phyloP scores from a whole-genome alignment of 2,329 filamentous ascomycete genomes.

The Fragosphaeria purpurea region DNA sequence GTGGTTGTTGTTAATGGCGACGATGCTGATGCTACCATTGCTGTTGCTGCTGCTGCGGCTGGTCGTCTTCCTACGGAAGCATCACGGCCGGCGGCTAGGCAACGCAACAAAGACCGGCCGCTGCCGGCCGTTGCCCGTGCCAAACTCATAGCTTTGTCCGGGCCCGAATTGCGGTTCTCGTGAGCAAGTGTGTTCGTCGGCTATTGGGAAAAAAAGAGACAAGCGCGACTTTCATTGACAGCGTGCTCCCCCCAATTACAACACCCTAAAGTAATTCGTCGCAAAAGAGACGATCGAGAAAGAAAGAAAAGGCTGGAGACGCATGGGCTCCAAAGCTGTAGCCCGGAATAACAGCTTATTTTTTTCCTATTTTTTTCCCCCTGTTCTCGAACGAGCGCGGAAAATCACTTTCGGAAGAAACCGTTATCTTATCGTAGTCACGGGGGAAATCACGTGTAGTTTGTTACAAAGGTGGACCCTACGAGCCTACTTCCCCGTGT shows the following conservation, averaged over 20 bases:
- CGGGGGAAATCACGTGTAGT: not conserved
- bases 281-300: too few relatives aligned
- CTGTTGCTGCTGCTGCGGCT: not conserved
- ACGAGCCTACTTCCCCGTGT: too few relatives aligned
- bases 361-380: slow-evolving; percentile 3
- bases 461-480: too few relatives aligned
- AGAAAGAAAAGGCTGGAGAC: not conserved
- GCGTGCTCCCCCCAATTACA: too few relatives aligned
- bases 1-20: not conserved
- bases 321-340: not conserved
- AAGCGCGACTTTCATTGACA: too few relatives aligned
- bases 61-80: not conserved
- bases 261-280: too few relatives aligned
- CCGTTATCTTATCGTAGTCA: slow-evolving; percentile 7
- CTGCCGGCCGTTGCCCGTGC: slow-evolving; percentile 9
- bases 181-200: too few relatives aligned
- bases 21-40: not conserved
- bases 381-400: not conserved
- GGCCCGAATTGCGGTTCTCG: not conserved
- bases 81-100: slow-evolving; percentile 6
- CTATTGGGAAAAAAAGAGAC: too few relatives aligned
- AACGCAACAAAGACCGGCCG: slow-evolving; percentile 8
- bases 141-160: slow-evolving; percentile 8
- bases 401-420: slow-evolving; percentile 6
- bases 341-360: slow-evolving; percentile 10